Conservation (phyloP, 495 filamentous ascomycete species). For the Wilcoxina mikolae region DNA sequence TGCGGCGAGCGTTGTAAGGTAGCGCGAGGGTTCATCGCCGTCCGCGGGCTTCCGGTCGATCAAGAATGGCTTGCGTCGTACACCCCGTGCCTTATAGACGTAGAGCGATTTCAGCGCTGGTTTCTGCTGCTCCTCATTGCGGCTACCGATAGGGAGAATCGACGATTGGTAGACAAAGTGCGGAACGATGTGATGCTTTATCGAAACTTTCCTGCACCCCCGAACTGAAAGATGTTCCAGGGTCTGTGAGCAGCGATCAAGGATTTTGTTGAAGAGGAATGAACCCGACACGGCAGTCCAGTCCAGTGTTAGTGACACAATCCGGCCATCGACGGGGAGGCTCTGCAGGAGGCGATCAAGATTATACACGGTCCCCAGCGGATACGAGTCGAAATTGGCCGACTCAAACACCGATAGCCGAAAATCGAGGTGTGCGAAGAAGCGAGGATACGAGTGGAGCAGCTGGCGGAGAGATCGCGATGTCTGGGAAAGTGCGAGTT, state of each 20-base stretch:
- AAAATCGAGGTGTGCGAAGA: constrained; percentile 27
- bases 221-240: constrained; percentile 28
- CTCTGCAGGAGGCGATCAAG: constrained; percentile 24
- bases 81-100: constrained; percentile 28
- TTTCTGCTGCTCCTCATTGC: constrained; percentile 7
- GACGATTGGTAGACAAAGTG: constrained; percentile 28
- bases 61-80: constrained; percentile 27
- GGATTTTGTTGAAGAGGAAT: constrained; percentile 27
- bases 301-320: constrained; percentile 27
- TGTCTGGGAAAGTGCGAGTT: constrained; percentile 23
- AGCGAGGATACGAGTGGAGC: constrained; percentile 23
- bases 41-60: constrained; percentile 29
- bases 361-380: constrained; percentile 28
- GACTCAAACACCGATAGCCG: constrained; percentile 23
- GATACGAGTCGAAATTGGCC: constrained; percentile 24
- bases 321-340: constrained; percentile 24
- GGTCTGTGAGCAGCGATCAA: constrained; percentile 25
- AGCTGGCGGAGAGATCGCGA: constrained; percentile 22
- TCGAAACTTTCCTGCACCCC: constrained; percentile 27
- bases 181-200: constrained; percentile 29
- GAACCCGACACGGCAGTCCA: constrained; percentile 28
- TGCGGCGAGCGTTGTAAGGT: constrained; percentile 26
- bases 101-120: constrained; percentile 28
- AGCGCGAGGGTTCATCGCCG: constrained; percentile 27
- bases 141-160: constrained; percentile 15